Base-by-base conservation (phyloP, 2,329 filamentous ascomycete genomes). In the Epichloe typhina region DNA sequence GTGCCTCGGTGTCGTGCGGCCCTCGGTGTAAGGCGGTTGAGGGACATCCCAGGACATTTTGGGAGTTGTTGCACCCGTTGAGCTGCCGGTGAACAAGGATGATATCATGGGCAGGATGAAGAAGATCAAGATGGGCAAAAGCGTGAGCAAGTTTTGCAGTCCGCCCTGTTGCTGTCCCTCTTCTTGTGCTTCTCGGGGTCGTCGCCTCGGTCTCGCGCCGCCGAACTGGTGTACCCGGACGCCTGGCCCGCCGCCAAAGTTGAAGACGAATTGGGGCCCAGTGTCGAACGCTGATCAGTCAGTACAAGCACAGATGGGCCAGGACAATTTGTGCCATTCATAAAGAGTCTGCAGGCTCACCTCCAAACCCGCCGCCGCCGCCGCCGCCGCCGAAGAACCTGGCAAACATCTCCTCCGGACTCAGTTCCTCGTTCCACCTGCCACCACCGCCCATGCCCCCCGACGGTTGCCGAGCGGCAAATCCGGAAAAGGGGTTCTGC, bases 171-270 rank as follows among this genome's bases (percentile, higher is more conserved):
- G 73, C 62, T 69, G 69, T 55, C 72, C 69, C 58, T 67, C 74
- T 54, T 70, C 74, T 56, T 76, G 79, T 35, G 76, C 74, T 57
- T 84, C 74, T 61, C 78, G 80, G 19, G 90, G 89, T 62, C 93
- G 77, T 68, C 84, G 76, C 59, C 88, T 79, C 23, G 90, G 88
- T 50, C 79, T 75, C 5, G 72, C 77, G 50, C 93, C 91, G 59
- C 90, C 91, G 66, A 98, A 97, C 65, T 96, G 91, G 66, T 97
- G 93, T 54, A 98, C 88, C 54, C 91, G 82, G 60, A 98, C 83
- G 19, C 90, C 91, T 3, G 91, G 89, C 7, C 89, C 88, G 54
- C 90, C 90, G 57, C 88, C 88, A 67, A 96, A 80, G 69, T 96
- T 96, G 70, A 97, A 97, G 50, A 95, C 87, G 66, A 96, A 96